Base-by-base conservation (phyloP, 2,329 filamentous ascomycete genomes). In the Mycosphaerelloides madeirae region DNA sequence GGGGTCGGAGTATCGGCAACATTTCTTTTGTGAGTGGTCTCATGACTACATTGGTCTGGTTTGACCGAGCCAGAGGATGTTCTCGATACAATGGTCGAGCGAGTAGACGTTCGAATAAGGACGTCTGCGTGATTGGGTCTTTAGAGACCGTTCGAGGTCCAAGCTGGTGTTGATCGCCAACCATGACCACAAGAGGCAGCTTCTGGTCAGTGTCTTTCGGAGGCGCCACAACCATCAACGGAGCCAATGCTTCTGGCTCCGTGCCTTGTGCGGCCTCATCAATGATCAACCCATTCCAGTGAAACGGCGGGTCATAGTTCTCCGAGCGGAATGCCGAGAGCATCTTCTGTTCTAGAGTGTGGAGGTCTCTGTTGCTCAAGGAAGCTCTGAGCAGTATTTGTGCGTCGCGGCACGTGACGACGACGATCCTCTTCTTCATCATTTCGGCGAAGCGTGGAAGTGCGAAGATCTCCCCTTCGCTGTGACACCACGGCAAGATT, bases 181-280 rank as follows among this genome's bases (percentile, higher is more conserved):
- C 57, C 53, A 58, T 47, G 2, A 56, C 48, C 11, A 58, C 49
- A 5, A 48, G 18, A 4, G 47, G 50, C 1, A 38, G 28, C 3
- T 38, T 14, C 6, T 28, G 4, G 9, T 31, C 12, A 4, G 14
- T 33, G 7, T 31, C 44, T 19, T 46, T 13, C n/a, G 55, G 57
- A n/a, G 57, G 55, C 12, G 52, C 50, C 5, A 60, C 43, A 2
- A 53, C 44, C 18, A 47, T 34, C 8, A 58, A 22, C 9, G 56
- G 50, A 15, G 57, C 36, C 22, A 57, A 35, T 28, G 53, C 48
- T 41, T 58, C 56, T 16, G 53, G 50, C 41, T 60, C 57, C 3
- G 43, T 55, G 11, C 56, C 55, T 38, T 60, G 57, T 4, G 57
- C 56, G 4, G 57, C 54, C 42, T 58, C 57, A 20, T 60, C 57